Evolutionary conservation across 2,329 filamentous ascomycete genomes (phyloP).

Genomic region (Fusarium pseudocircinatum): DNA sequence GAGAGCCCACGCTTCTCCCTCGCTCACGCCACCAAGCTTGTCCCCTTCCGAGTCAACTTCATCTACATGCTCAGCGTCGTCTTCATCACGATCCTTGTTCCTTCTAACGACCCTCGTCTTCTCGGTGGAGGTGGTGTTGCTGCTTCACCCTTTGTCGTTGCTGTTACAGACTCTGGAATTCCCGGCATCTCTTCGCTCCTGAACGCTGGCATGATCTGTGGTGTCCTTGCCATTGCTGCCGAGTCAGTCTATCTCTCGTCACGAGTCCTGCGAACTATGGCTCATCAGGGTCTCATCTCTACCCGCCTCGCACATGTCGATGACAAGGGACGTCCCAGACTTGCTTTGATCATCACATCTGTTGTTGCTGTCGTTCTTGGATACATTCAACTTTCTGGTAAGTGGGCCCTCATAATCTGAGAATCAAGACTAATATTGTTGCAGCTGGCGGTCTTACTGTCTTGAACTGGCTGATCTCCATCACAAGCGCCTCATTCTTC

Average conservation of each 20-base stretch:
- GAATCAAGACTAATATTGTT: background rate
- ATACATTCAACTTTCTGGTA: slow-evolving; percentile 23
- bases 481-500: slow-evolving; percentile 33
- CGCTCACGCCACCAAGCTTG: slow-evolving; percentile 32
- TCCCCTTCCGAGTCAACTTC: slow-evolving; percentile 31
- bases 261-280: slow-evolving; percentile 29
- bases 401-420: background rate
- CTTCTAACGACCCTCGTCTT: slow-evolving; percentile 22
- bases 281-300: slow-evolving; percentile 14
- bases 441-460: slow-evolving; percentile 16
- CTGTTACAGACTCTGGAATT: slow-evolving; percentile 21
- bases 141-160: slow-evolving; percentile 33
- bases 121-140: slow-evolving; percentile 24
- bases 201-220: slow-evolving; percentile 35
- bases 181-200: slow-evolving; percentile 22
- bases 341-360: slow-evolving; percentile 17
- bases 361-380: slow-evolving; percentile 1
- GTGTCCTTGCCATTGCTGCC: slow-evolving; percentile 26
- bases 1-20: slow-evolving; percentile 27
- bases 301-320: slow-evolving; percentile 4
- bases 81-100: slow-evolving; percentile 30
- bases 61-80: slow-evolving; percentile 34
- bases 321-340: slow-evolving; percentile 15
- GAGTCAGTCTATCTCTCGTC: slow-evolving; percentile 30
- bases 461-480: slow-evolving; percentile 30